phyloP scores from a whole-genome alignment of 1,284 basidiomycete genomes.

The Earliella scabrosa region DNA sequence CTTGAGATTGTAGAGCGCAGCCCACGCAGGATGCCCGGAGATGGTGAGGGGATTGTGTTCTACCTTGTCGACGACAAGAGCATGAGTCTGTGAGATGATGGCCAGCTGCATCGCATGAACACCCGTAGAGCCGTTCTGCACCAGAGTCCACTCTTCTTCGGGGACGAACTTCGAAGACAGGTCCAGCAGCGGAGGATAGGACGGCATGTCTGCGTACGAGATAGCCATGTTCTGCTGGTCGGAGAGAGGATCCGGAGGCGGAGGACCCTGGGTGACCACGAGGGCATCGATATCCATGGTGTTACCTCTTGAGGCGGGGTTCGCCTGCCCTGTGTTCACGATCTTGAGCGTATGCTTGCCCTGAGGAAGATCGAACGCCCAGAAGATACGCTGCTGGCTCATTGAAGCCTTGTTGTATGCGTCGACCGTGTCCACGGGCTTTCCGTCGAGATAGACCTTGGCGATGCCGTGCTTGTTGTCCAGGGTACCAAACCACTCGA shows the following conservation, averaged over 20 bases:
- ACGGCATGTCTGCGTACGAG: constrained; percentile 15
- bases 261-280: constrained; percentile 51
- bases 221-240: constrained; percentile 19
- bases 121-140: constrained; percentile 71
- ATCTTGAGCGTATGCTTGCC: constrained; percentile 67
- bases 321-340: constrained; percentile 53
- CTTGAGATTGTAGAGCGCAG: constrained; percentile 69
- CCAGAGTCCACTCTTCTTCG: constrained; percentile 47
- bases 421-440: constrained; percentile 48
- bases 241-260: not conserved
- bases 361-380: constrained; percentile 54
- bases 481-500: constrained; percentile 77
- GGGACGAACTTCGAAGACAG: constrained; percentile 28
- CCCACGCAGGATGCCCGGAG: constrained; percentile 81
- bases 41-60: constrained; percentile 81
- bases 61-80: constrained; percentile 81
- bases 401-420: constrained; percentile 43
- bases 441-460: constrained; percentile 62
- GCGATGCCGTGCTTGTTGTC: constrained; percentile 58
- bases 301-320: constrained; percentile 39
- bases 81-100: constrained; percentile 72
- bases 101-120: constrained; percentile 82
- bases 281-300: constrained; percentile 67
- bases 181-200: constrained; percentile 23
- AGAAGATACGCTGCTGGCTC: constrained; percentile 69